Evolutionary conservation across 1,284 basidiomycete species (phyloP), one percentile per base, ranked within the genome.

Genomic region (Irpex sp.): DNA sequence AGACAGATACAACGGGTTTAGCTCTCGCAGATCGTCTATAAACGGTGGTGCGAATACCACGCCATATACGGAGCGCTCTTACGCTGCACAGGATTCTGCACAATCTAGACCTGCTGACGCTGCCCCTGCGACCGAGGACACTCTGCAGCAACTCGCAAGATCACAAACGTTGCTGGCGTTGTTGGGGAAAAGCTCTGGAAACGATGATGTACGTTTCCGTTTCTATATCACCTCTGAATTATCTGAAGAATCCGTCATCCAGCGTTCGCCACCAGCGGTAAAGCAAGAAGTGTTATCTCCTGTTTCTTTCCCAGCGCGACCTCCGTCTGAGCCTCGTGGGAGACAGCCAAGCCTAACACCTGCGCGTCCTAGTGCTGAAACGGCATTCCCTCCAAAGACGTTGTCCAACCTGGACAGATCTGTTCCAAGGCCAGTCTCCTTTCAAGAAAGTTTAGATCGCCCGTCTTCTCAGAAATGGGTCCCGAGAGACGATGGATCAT

Each of bases 141-240:
- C 60, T 16, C 51, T 61, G 21, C 49, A 52, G 47, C 57, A 47
- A 35, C 45, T 61, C 19, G 56, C 60, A 23, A 56, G 28, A 10
- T 58, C 56, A 3, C 56, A 58, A 52, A 35, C 56, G 9, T 47
- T 61, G 51, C 33, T 61, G 10, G 48, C 56, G 33, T 39, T 61
- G 10, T 61, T 45, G 56, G 49, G 4, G 37, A 57, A 45, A 47
- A 21, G 16, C 36, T 51, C 55, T 35, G 58, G 33, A 21, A 55
- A 36, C 16, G 18, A 14, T n/a, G 57, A 63, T 49, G 62, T 63
- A 58, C 19, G 62, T 61, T 54, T 54, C n/a, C 18, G 10, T 51
- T 18, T 51, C 7, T 14, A 51, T 51, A 23, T 54, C 52, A 35
- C 28, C 4, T 5, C 19, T 10, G 3, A 47, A 28, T 28, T 10